phyloP scores from a whole-genome alignment of 73 alveolate species.

The Stentor coeruleus region DNA sequence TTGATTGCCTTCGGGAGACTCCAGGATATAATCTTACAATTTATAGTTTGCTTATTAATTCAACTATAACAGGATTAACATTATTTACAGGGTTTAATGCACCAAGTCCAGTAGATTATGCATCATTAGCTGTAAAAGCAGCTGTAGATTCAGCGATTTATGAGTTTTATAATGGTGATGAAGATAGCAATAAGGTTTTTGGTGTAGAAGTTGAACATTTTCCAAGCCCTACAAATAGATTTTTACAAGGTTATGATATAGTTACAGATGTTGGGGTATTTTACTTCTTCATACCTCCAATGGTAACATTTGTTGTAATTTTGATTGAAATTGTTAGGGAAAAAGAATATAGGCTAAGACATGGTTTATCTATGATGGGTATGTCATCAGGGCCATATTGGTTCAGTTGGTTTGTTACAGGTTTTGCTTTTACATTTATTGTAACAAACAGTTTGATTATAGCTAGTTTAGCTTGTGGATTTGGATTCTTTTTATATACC shows the following conservation, averaged over 20 bases:
- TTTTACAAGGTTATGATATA: slow-evolving; percentile 44
- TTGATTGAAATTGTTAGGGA: slow-evolving; percentile 68
- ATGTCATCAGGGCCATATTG: slow-evolving; percentile 50
- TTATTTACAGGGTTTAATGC: slow-evolving; percentile 50
- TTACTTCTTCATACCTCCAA: slow-evolving; percentile 61
- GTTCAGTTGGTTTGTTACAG: slow-evolving; percentile 55
- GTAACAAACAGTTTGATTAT: slow-evolving; percentile 33
- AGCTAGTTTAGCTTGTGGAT: slow-evolving; percentile 33
- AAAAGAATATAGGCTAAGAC: slow-evolving; percentile 66
- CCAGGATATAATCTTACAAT: slow-evolving; percentile 39
- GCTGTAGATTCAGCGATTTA: slow-evolving; percentile 69
- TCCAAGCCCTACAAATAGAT: slow-evolving; percentile 59
- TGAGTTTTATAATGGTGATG: not conserved
- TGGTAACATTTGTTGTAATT: slow-evolving; percentile 54
- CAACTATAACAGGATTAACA: slow-evolving; percentile 48
- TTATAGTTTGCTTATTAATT: slow-evolving; percentile 63
- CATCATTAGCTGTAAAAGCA: slow-evolving; percentile 47
- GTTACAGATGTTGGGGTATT: slow-evolving; percentile 71
- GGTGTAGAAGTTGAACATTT: slow-evolving; percentile 41
- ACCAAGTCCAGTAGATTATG: slow-evolving; percentile 61
- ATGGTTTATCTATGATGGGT: slow-evolving; percentile 67
- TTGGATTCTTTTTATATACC: slow-evolving; percentile 52
- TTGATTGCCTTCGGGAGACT: slow-evolving; percentile 62
- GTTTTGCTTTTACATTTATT: slow-evolving; percentile 31
- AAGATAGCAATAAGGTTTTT: not conserved